Base-by-base conservation (phyloP, 2,329 filamentous ascomycete species). In the Scopulariopsis brevicaulis region DNA sequence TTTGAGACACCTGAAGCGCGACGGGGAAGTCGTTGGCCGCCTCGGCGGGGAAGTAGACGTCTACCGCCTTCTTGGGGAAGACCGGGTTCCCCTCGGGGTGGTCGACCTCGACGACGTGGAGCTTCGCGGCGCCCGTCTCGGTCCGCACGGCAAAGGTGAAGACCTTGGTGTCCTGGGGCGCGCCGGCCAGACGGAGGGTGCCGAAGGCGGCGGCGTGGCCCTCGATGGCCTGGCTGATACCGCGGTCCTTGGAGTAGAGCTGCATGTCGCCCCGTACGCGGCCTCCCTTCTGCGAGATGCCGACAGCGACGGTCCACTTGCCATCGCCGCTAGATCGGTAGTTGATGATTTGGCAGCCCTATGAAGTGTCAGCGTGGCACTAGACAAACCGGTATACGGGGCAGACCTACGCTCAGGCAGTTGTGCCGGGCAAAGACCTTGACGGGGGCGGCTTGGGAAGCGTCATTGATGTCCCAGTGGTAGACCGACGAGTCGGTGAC, bases 311-410 rank as follows among this genome's bases (percentile, higher is more conserved):
- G 86, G 96, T 96, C 94, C 94, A 99, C 75, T 96, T 96, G 71
- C 91, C 90, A 64, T 99, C 93, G 63, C 86, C 84, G 73, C 93
- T 96, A 65, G 95, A 89, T 65, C 93, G 90, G 77, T 99, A 99
- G 78, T 97, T 99, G 83, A 99, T 99, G 73, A 99, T 99, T 83
- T 99, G 94, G 74, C 90, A 95, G 64, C 87, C 88, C 90, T 95
- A 66, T n/a, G 20, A 35, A 32, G 28, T 50, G 60, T 65, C 60
- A 67, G 65, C 62, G 37, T 34, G 52, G 32, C 15, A 53, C 28
- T 3, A 18, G 24, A 58, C 15, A 46, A 22, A 24, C 18, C n/a
- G 15, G 25, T 11, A 24, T 11, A 18, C 34, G 56, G 24, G 37
- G 54, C 46, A 48, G 20, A 78, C 87, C 65, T 80, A 94, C 90